These are phyloP conservation scores for Lepidium aucheri DNA, from an alignment of 345 rosid genomes.

Conservation along the genomic window DNA sequence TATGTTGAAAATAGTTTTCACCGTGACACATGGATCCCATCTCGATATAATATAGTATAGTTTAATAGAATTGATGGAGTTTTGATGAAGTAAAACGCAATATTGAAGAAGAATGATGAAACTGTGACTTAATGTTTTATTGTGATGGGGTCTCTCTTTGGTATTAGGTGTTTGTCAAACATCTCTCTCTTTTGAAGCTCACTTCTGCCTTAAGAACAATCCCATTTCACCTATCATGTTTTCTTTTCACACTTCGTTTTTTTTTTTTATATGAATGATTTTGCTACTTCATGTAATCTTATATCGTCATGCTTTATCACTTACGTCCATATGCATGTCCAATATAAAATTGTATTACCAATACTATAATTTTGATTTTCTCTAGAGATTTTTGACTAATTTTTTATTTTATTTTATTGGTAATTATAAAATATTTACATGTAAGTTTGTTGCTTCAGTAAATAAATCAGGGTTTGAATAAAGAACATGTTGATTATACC, in stretches of 20 bases:
- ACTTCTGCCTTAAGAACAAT: slow-evolving; percentile 41
- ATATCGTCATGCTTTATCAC: not conserved
- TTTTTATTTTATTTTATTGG: not conserved
- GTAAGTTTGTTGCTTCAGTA: not conserved
- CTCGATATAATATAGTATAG: slow-evolving; percentile 6
- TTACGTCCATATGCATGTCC: not conserved
- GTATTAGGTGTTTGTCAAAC: slow-evolving; percentile 52
- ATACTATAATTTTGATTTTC: not conserved
- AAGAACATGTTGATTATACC: no score
- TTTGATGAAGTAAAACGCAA: slow-evolving; percentile 26
- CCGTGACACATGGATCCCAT: slow-evolving; percentile 24
- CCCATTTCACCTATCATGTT: slow-evolving; percentile 52
- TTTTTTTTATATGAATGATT: not conserved
- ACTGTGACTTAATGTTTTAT: slow-evolving; percentile 26
- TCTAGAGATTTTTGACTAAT: not conserved
- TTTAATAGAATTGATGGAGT: slow-evolving; percentile 16
- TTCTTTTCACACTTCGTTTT: slow-evolving; percentile 43
- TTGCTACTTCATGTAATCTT: not conserved
- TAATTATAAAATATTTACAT: not conserved
- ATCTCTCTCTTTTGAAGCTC: slow-evolving; percentile 23
- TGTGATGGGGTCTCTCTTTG: slow-evolving; percentile 39
- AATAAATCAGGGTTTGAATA: no score
- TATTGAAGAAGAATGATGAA: slow-evolving; percentile 24
- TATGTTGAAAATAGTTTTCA: slow-evolving; percentile 10
- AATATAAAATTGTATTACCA: not conserved